Conservation (phyloP, 257 asterid genomes). For the Eustoma russellianum region DNA sequence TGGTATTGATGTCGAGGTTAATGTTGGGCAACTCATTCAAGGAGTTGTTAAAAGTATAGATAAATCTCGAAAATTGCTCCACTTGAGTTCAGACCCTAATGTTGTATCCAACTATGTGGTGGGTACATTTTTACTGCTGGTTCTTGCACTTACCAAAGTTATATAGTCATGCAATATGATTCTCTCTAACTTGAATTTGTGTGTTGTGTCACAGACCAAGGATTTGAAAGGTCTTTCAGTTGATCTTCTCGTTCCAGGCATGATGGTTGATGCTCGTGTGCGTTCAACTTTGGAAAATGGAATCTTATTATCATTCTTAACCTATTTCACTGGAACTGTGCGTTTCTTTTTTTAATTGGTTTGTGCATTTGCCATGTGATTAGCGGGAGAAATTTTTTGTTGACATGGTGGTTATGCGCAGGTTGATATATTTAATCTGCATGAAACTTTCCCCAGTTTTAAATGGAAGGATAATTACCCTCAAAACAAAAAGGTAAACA, state of each 20-base stretch:
- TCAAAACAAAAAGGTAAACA: slow-evolving; percentile 68
- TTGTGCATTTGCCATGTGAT: slow-evolving; percentile 9
- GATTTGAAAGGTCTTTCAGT: slow-evolving; percentile 88
- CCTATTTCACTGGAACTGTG: slow-evolving; percentile 96
- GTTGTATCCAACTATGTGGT: slow-evolving; percentile 70
- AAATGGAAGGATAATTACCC: slow-evolving; percentile 73
- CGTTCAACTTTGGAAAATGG: slow-evolving; percentile 86
- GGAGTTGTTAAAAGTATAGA: slow-evolving; percentile 77
- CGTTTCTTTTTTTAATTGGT: slow-evolving; percentile 23
- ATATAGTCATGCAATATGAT: slow-evolving; percentile 1
- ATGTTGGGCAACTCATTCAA: slow-evolving; percentile 59
- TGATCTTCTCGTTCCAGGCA: slow-evolving; percentile 96
- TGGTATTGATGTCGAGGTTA: slow-evolving; percentile 28
- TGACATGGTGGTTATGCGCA: slow-evolving; percentile 17
- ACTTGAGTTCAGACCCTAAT: slow-evolving; percentile 62
- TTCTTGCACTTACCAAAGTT: neutral
- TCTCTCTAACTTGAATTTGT: slow-evolving; percentile 18
- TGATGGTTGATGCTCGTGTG: slow-evolving; percentile 95
- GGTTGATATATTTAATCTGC: slow-evolving; percentile 80
- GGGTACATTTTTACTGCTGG: slow-evolving; percentile 19
- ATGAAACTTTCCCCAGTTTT: slow-evolving; percentile 55
- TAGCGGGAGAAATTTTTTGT: slow-evolving; percentile 1
- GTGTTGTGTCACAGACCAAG: slow-evolving; percentile 51
- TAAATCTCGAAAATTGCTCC: slow-evolving; percentile 64
- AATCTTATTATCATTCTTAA: slow-evolving; percentile 72